A percentile compares a stretch with the other conserved stretches of the same genome.
Evolutionary conservation across 371 early-diverging fungal species (phyloP).

Genomic region (Mucor lusitanicus): DNA sequence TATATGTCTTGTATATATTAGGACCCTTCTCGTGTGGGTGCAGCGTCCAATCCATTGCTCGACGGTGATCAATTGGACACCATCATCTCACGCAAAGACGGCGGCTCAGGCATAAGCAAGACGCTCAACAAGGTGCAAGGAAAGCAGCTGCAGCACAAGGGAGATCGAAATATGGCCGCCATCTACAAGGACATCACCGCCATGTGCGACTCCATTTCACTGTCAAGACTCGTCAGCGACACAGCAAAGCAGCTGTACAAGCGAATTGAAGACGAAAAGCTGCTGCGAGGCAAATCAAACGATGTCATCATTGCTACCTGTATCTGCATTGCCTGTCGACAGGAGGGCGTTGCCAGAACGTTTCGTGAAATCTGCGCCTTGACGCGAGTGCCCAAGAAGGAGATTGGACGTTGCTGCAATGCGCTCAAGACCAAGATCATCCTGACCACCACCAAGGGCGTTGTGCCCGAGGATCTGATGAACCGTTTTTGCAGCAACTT

Average conservation of each 20-base stretch:
- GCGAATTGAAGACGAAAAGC: conserved; percentile 82
- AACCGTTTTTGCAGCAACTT: conserved; percentile 85
- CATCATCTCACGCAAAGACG: conserved; percentile 81
- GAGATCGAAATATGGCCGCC: conserved; percentile 81
- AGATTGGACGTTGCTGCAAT: conserved; percentile 88
- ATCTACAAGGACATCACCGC: conserved; percentile 92
- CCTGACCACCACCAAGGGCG: conserved; percentile 62
- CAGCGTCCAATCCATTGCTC: conserved; percentile 87
- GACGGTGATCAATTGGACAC: conserved; percentile 91
- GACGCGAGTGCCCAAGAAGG: conserved; percentile 91
- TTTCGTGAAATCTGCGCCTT: conserved; percentile 97
- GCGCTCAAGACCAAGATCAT: conserved; percentile 69
- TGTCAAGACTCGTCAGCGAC: conserved; percentile 86
- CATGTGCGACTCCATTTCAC: conserved; percentile 87
- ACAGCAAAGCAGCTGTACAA: conserved; percentile 96
- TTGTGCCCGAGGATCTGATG: conserved; percentile 79
- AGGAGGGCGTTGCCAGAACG: conserved; percentile 90
- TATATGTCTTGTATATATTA: conserved; percentile 1
- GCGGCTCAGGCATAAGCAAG: conserved; percentile 72
- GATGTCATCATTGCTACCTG: conserved; percentile 96
- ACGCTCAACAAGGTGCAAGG: conserved; percentile 77
- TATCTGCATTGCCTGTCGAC: conserved; percentile 95
- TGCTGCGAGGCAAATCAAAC: conserved; percentile 84
- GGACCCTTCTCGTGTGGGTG: conserved; percentile 99
- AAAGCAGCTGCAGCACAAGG: conserved; percentile 32